Base-by-base conservation (phyloP, 345 rosid genomes). In the Corymbia maculata region DNA sequence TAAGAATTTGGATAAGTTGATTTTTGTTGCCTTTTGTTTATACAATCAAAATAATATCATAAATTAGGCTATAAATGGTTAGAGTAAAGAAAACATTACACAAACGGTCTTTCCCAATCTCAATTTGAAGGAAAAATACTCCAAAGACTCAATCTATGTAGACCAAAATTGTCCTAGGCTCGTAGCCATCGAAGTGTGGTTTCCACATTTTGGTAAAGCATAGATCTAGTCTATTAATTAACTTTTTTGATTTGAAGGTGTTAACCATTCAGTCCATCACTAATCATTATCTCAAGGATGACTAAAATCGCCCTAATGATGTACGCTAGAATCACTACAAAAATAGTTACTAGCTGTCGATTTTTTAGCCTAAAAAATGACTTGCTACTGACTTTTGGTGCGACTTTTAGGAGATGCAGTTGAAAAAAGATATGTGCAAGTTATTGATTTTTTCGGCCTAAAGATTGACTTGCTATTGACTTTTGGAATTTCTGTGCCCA, bases 281-380 rank as follows among this genome's bases (percentile, higher is more conserved):
- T 28, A 61, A 13, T 15, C 32, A 51, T 51, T 17, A 14, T 13
- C 53, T 51, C 15, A 51, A 14, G 17, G 53, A 13, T 51, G 6
- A 13, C 53, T 51, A 61, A 28, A 61, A 61, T 61, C n/a, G n/a
- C n/a, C n/a, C 68, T 61, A n/a, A 11, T 61, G 6, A 6, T 61
- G 68, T 1, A 57, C 64, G 3, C 70, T 61, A n/a, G n/a, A n/a
- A n/a, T n/a, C n/a, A n/a, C n/a, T n/a, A n/a, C n/a, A n/a, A n/a
- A n/a, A n/a, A 12, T 13, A n/a, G 3, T 13, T n/a, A 0, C 75
- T 0, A 0, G 19, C 36, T 13, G 19, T 64, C 9, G 36, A n/a
- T n/a, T 64, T 64, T n/a, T 64, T 4, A 13, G 42, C 36, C 36
- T 64, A n/a, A n/a, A 64, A n/a, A n/a, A 64, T 64, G 75, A 64